phyloP scores from a whole-genome alignment of 176 grass and related monocot species.

The Paspalum vaginatum region DNA sequence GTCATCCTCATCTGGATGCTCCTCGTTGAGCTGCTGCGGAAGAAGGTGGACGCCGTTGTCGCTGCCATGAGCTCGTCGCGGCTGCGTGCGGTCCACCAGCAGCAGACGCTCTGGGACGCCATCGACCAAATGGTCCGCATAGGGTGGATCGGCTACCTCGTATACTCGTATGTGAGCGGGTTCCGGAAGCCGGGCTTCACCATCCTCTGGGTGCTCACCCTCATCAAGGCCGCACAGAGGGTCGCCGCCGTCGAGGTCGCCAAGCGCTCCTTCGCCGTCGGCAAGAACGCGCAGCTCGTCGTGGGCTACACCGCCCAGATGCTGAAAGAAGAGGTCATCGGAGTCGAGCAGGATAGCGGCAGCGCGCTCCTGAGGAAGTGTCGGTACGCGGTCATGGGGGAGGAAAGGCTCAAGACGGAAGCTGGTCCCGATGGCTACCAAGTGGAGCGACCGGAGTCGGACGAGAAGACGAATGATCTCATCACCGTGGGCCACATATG shows the following conservation, averaged over 20 bases:
- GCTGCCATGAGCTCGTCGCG: conserved; percentile 12
- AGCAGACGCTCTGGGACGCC: conserved; percentile 22
- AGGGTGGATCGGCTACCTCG: conserved; percentile 40
- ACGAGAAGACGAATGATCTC: conserved; percentile 8
- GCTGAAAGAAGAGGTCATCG: not conserved
- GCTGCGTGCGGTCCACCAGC: not conserved
- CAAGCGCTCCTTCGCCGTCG: conserved; percentile 28
- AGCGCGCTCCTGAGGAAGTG: not conserved
- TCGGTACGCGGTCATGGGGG: conserved; percentile 28
- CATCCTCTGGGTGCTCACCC: conserved; percentile 35
- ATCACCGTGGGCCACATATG: conserved; percentile 2
- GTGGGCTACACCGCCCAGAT: conserved; percentile 25
- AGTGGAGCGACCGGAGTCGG: not conserved
- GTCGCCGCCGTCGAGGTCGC: conserved; percentile 23
- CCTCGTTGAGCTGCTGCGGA: conserved; percentile 33
- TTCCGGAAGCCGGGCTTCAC: conserved; percentile 1
- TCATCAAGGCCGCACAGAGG: conserved; percentile 22
- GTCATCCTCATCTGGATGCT: conserved; percentile 38
- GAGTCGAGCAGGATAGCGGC: not conserved
- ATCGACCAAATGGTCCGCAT: conserved; percentile 28
- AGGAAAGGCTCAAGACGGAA: conserved; percentile 23
- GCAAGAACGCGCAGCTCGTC: conserved; percentile 24
- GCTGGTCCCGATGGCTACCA: not conserved
- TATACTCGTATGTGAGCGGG: conserved; percentile 7
- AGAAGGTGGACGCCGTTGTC: conserved; percentile 34